These are phyloP conservation scores for Pseudofabraea citricarpa DNA, from an alignment of 2,329 filamentous ascomycete species.

Conservation along the genomic window DNA sequence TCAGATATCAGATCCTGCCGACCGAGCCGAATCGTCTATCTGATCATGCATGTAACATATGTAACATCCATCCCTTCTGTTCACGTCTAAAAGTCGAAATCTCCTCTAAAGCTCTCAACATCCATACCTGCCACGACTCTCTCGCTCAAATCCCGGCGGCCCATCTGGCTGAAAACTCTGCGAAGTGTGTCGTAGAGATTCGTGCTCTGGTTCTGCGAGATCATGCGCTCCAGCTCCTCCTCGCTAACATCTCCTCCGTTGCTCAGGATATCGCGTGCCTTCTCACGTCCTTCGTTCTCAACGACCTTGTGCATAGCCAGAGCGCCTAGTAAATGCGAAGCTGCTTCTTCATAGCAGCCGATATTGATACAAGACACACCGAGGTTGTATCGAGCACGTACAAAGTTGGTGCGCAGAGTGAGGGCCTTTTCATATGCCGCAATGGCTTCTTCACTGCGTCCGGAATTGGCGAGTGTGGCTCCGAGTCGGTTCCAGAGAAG, in stretches of 20 bases:
- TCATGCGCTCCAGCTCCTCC: slow-evolving; percentile 77
- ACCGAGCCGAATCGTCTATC: too few species aligned
- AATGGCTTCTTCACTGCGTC: slow-evolving; percentile 91
- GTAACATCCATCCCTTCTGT: too few species aligned
- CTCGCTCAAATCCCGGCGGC: slow-evolving; percentile 79
- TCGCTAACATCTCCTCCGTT: slow-evolving; percentile 57
- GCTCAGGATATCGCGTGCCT: slow-evolving; percentile 74
- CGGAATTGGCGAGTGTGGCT: slow-evolving; percentile 91
- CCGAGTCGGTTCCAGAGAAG: slow-evolving; percentile 96
- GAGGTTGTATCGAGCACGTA: slow-evolving; percentile 93
- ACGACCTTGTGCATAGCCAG: slow-evolving; percentile 94
- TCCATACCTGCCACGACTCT: slow-evolving; percentile 86
- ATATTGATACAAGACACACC: slow-evolving; percentile 98
- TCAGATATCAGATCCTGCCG: too few species aligned
- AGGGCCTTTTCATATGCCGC: slow-evolving; percentile 93
- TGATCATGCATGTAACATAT: too few species aligned
- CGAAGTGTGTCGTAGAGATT: slow-evolving; percentile 94
- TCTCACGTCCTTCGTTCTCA: slow-evolving; percentile 77
- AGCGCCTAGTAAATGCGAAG: slow-evolving; percentile 85
- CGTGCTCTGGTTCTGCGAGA: slow-evolving; percentile 92
- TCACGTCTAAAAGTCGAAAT: slow-evolving; percentile 93
- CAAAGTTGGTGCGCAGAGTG: slow-evolving; percentile 88
- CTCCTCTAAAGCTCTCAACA: slow-evolving; percentile 79
- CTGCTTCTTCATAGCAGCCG: slow-evolving; percentile 88
- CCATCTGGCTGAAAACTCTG: slow-evolving; percentile 96